Base-by-base conservation (phyloP, 1,284 basidiomycete genomes). In the Tranzscheliella williamsii region DNA sequence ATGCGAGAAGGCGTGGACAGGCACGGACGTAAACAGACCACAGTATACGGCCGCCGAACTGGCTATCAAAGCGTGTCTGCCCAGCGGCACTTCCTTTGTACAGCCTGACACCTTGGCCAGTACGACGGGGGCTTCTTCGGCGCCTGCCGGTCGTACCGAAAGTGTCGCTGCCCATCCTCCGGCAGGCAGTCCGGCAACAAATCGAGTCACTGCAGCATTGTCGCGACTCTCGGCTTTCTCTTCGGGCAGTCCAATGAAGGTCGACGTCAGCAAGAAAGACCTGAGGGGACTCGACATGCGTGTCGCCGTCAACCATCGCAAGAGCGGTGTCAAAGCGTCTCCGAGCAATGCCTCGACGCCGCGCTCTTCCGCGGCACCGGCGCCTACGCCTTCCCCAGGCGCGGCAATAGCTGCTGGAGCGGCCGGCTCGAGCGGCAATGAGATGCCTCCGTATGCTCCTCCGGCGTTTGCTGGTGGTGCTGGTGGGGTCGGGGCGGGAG, bases 11-110 rank as follows among this genome's bases (percentile, higher is more conserved):
- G n/a, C n/a, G n/a, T 29, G 9, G n/a, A 11, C 27, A n/a, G 27
- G 27, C 27, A n/a, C 42, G 3, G 35, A 20, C 17, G 44, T 46
- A 12, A 13, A 24, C 4, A 36, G 22, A 4, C 49, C 56, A 2
- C 38, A 15, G 7, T 48, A 53, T 12, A 39, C 16, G 6, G 38
- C 42, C 5, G 42, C 50, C 13, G 48, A 50, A 42, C 42, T 54
- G 23, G 44, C 51, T 21, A 47, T 61, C 22, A 30, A 27, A 13
- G 36, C 50, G 0, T 38, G 42, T 11, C 41, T 54, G 34, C 39
- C 40, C 2, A 32, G 38, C 52, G 55, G 44, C 37, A 8, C 56
- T 44, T 2, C 49, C 45, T 15, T 22, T 29, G 27, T 29, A 11
- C 11, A 9, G 27, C 27, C 27, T 9, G n/a, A n/a, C n/a, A n/a